Percentiles rank a stretch among this genome's conserved stretches.
Evolutionary conservation across 139 green algal species (phyloP).

Genomic region (Picochlorum costavermella): DNA sequence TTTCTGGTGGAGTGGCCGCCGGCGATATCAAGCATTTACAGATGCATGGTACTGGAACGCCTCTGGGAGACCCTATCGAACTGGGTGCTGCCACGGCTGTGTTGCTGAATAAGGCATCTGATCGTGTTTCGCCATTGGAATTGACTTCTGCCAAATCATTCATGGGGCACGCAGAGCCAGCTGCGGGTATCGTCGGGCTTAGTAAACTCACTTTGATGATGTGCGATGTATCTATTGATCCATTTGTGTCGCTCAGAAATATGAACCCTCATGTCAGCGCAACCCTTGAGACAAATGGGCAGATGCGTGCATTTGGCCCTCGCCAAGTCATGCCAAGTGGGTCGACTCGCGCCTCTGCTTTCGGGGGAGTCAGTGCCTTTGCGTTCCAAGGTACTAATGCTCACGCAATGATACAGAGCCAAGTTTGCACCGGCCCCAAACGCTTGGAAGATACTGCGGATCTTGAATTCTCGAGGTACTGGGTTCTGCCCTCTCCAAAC

Average conservation of each 20-base stretch:
- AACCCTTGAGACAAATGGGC: constrained; percentile 18
- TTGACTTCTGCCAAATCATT: constrained; percentile 70
- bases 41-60: constrained; percentile 65
- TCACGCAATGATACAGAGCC: constrained; percentile 28
- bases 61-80: constrained; percentile 81
- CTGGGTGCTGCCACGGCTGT: constrained; percentile 49
- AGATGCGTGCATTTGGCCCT: constrained; percentile 18
- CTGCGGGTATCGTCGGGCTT: constrained; percentile 67
- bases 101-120: constrained; percentile 9
- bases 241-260: constrained; percentile 45
- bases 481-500: constrained; percentile 27
- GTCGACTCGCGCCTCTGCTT: not conserved
- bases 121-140: constrained; percentile 24
- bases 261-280: constrained; percentile 52
- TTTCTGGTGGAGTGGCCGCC: not conserved
- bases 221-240: constrained; percentile 17
- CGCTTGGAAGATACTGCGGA: not conserved
- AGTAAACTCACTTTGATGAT: constrained; percentile 29
- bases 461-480: not conserved
- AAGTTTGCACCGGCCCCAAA: not conserved
- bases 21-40: constrained; percentile 35
- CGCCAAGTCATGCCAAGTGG: not conserved
- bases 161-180: constrained; percentile 77
- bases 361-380: constrained; percentile 60
- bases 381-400: constrained; percentile 71